Evolutionary conservation across 202 grass and related monocot genomes (phyloP), one percentile per base, ranked within the genome.

Genomic region (Musa balbisiana): DNA sequence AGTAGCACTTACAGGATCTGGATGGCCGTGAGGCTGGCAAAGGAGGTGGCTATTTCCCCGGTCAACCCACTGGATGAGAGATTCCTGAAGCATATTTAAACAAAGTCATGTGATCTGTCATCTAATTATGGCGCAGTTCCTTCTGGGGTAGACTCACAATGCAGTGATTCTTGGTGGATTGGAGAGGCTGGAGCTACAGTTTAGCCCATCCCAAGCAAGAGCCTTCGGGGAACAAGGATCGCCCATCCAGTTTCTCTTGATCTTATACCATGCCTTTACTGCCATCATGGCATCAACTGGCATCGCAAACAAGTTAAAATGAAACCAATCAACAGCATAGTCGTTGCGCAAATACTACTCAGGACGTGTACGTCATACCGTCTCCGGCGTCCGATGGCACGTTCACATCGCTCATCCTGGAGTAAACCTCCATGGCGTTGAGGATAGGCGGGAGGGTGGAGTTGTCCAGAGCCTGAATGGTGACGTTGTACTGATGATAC

Each of bases 211-310:
- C 84, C 90, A 92, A 20, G 59, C 64, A 59, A 74, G 51, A 72
- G 22, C 64, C 81, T 4, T 51, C 0, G 90, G 87, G 21, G 76
- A 56, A 77, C 90, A 89, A 12, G 87, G 90, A 87, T 89, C 84
- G 26, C 84, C 82, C n/a, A 6, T 80, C 87, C 90, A 89, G 22
- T 85, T 80, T 83, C 69, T 87, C 26, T 82, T 83, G 11, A 92
- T 11, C 12, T 71, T 55, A 79, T 71, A 89, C 25, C 25, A 63
- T 0, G 29, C 1, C 82, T 85, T 84, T 63, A 89, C 85, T 5
- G 74, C 43, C 71, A 80, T 69, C 62, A 92, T 92, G 8, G 82
- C 73, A 23, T 6, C 11, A 19, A 79, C 87, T 89, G 68, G 27
- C 15, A 11, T 2, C 21, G 2, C 13, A 50, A 14, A 49, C 25